Conservation (phyloP, 305 asterid species). For the Fraxinus velutina region DNA sequence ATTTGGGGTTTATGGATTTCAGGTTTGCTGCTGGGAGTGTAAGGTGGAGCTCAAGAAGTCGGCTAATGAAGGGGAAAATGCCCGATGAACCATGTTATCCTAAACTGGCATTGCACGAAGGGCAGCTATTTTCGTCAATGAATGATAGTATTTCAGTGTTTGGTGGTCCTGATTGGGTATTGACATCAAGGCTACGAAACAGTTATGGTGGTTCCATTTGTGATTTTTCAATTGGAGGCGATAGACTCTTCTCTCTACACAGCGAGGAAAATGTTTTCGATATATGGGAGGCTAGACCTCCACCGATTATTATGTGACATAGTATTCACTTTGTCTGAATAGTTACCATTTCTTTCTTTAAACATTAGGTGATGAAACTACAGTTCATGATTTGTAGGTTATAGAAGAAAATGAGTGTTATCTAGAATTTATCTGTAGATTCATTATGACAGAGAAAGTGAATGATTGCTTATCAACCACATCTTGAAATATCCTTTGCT, state of each 20-base stretch:
- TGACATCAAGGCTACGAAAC: slow-evolving; percentile 61
- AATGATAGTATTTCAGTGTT: slow-evolving; percentile 74
- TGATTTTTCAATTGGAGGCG: slow-evolving; percentile 83
- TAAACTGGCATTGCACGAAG: slow-evolving; percentile 66
- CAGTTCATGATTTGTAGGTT: slow-evolving; percentile 18
- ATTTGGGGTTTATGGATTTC: slow-evolving; percentile 84
- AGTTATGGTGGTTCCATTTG: slow-evolving; percentile 83
- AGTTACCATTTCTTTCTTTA: slow-evolving; percentile 14
- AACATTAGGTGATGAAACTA: slow-evolving; percentile 25
- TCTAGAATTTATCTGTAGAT: slow-evolving; percentile 25
- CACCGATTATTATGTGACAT: slow-evolving; percentile 55
- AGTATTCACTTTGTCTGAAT: background rate
- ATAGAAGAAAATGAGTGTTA: slow-evolving; percentile 25
- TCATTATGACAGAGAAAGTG: slow-evolving; percentile 27
- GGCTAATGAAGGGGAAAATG: slow-evolving; percentile 80
- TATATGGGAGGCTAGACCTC: slow-evolving; percentile 73
- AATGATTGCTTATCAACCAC: slow-evolving; percentile 50
- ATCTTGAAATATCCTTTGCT: slow-evolving; percentile 29
- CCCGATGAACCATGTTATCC: slow-evolving; percentile 88
- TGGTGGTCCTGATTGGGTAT: slow-evolving; percentile 74
- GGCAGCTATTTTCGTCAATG: slow-evolving; percentile 80
- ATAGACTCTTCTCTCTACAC: slow-evolving; percentile 73
- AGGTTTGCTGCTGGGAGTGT: slow-evolving; percentile 51
- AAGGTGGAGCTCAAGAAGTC: slow-evolving; percentile 88
- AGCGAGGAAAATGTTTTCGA: slow-evolving; percentile 89